Percentiles rank a stretch among this genome's conserved stretches.
Evolutionary conservation across 805 yeast species (phyloP).

Genomic region (Candida sphagnicola): DNA sequence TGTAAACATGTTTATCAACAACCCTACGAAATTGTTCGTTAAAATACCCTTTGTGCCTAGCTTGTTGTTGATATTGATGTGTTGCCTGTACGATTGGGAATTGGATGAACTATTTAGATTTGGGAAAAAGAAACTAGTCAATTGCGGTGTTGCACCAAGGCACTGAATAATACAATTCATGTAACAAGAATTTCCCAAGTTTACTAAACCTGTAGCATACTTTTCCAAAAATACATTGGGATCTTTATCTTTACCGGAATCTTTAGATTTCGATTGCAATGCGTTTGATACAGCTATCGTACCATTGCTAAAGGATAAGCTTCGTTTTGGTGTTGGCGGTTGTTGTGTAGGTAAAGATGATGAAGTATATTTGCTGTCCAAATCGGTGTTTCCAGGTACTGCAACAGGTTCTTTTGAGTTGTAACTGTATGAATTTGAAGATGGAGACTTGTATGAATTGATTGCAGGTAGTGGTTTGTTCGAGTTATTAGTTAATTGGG

Average conservation of each 20-base stretch:
- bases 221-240: slow-evolving; percentile 20
- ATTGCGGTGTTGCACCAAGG: slow-evolving; percentile 64
- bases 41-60: slow-evolving; percentile 80
- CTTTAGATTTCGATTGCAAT: background rate
- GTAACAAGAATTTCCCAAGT: slow-evolving; percentile 89
- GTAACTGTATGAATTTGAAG: too few species aligned
- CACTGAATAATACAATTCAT: slow-evolving; percentile 92
- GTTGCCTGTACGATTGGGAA: slow-evolving; percentile 53
- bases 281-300: too few species aligned
- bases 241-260: background rate
- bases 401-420: too few species aligned
- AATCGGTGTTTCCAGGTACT: too few species aligned
- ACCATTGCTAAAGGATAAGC: too few species aligned
- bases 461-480: too few species aligned
- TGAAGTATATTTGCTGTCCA: too few species aligned
- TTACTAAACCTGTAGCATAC: slow-evolving; percentile 67
- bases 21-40: slow-evolving; percentile 62
- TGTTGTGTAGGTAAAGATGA: background rate
- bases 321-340: too few species aligned
- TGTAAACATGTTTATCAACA: slow-evolving; percentile 52
- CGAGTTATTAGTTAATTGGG: background rate
- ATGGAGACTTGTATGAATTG: too few species aligned
- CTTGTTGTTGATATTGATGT: slow-evolving; percentile 67
- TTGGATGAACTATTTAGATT: slow-evolving; percentile 17
- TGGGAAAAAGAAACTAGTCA: slow-evolving; percentile 57